Percentiles rank a stretch among this genome's conserved stretches.
Conservation (phyloP, 1,139 yeast species). For the Chernovozyma aurita region DNA sequence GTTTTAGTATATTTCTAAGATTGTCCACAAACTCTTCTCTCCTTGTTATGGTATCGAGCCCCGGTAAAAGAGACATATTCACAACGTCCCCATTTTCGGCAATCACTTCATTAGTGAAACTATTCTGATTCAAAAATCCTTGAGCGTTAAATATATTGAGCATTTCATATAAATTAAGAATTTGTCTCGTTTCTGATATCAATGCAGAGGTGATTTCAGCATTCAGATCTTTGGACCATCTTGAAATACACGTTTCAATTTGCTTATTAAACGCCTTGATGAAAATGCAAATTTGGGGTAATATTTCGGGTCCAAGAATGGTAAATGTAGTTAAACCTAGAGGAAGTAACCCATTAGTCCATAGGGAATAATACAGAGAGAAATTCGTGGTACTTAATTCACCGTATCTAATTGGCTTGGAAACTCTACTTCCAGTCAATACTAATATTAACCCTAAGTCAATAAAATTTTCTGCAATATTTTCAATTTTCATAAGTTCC, state of each 20-base stretch:
- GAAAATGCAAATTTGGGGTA: conserved; percentile 65
- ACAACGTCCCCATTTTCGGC: conserved; percentile 11
- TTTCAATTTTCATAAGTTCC: conserved; percentile 60
- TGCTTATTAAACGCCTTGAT: conserved; percentile 64
- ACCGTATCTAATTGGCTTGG: conserved; percentile 64
- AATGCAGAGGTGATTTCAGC: conserved; percentile 57
- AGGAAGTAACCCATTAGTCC: conserved; percentile 81
- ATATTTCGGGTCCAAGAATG: conserved; percentile 57
- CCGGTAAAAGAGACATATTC: conserved; percentile 46
- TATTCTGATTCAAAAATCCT: conserved; percentile 25
- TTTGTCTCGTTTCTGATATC: conserved; percentile 75
- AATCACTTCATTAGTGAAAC: conserved; percentile 5
- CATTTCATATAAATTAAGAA: conserved; percentile 62
- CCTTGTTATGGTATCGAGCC: conserved; percentile 55
- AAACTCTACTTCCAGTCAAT: conserved; percentile 70
- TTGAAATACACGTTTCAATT: conserved; percentile 54
- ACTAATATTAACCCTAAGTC: conserved; percentile 64
- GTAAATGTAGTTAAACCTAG: conserved; percentile 57
- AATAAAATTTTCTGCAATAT: conserved; percentile 64
- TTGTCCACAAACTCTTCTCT: conserved; percentile 54
- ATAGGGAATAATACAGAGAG: conserved; percentile 53
- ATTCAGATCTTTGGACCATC: conserved; percentile 64
- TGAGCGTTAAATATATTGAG: conserved; percentile 46
- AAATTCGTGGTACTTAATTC: conserved; percentile 45
- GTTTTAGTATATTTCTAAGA: conserved; percentile 69